Evolutionary conservation across 108 stramenopile genomes (phyloP).

Genomic region (Discostella pseudostelligera): DNA sequence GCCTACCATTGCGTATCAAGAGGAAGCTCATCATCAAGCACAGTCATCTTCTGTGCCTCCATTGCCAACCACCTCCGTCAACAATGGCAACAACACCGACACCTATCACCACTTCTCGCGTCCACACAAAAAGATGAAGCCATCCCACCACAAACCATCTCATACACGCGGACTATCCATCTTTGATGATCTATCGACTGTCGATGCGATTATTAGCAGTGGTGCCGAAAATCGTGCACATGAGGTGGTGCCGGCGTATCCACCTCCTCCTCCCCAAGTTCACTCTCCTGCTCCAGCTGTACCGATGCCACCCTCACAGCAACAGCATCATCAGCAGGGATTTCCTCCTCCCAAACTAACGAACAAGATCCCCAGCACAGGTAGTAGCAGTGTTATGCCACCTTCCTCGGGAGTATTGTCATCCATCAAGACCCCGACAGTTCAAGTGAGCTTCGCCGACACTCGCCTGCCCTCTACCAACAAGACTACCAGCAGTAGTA

Average conservation of each 20-base stretch:
- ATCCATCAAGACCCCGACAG: conserved; percentile 23
- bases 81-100: background rate
- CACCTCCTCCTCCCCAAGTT: too few species aligned
- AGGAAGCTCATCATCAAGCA: background rate
- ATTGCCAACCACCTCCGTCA: background rate
- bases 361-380: too few species aligned
- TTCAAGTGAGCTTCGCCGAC: conserved; percentile 40
- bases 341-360: too few species aligned
- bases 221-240: conserved; percentile 20
- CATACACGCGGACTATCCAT: conserved; percentile 47
- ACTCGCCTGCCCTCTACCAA: background rate
- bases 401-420: background rate
- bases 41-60: background rate
- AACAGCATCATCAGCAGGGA: too few species aligned
- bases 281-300: too few species aligned
- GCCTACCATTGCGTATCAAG: background rate
- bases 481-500: background rate
- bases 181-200: conserved; percentile 43
- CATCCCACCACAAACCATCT: conserved; percentile 5
- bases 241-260: background rate
- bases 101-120: background rate
- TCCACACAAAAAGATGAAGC: conserved; percentile 12
- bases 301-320: too few species aligned
- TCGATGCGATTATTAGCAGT: conserved; percentile 47
- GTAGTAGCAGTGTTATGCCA: too few species aligned